phyloP scores from a whole-genome alignment of 345 rosid species.

The Arabis alpina region DNA sequence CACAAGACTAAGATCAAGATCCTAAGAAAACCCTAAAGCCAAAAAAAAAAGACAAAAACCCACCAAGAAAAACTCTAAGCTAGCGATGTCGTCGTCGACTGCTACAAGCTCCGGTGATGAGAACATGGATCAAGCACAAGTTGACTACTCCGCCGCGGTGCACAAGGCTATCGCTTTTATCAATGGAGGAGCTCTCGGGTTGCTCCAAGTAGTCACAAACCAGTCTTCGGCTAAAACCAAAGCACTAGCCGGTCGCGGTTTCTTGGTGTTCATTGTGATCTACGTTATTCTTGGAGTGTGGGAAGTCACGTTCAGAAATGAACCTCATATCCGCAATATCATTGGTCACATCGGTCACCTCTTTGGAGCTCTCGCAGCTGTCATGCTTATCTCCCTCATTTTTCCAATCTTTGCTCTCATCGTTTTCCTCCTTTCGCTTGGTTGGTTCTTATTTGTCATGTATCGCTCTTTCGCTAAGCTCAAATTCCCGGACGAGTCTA shows the following conservation, averaged over 20 bases:
- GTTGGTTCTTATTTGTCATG: not conserved
- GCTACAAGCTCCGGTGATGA: no score
- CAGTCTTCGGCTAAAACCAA: not conserved
- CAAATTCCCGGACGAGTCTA: not conserved
- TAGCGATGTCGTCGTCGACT: no score
- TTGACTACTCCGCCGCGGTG: not conserved
- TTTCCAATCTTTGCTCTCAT: not conserved
- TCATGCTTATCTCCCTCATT: not conserved
- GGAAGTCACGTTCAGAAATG: not conserved
- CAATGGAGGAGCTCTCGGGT: not conserved
- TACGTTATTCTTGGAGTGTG: not conserved
- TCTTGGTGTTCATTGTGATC: not conserved
- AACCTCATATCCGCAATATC: not conserved
- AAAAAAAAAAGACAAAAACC: no score
- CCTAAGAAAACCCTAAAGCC: no score
- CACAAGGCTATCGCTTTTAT: not conserved
- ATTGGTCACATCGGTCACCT: not conserved
- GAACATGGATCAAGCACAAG: not conserved
- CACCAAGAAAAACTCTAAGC: no score
- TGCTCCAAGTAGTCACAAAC: not conserved
- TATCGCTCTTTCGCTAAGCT: not conserved
- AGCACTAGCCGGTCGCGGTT: not conserved
- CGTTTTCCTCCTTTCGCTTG: not conserved
- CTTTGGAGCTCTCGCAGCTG: not conserved
- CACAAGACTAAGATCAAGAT: no score